phyloP scores from a whole-genome alignment of 1,284 basidiomycete species.

The Coriolopsis trogii region DNA sequence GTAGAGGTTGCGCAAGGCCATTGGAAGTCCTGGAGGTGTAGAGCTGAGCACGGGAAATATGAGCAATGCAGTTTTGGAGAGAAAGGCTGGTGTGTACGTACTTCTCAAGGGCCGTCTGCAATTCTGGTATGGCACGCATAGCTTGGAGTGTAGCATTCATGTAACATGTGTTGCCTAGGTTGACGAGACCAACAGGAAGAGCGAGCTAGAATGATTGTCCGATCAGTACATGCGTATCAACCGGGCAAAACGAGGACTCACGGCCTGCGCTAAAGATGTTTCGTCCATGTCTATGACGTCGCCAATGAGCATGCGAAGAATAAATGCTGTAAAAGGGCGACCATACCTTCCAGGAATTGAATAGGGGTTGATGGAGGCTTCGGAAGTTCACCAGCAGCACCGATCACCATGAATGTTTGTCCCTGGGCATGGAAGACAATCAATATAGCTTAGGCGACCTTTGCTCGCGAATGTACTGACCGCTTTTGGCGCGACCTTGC shows the following conservation, averaged over 20 bases:
- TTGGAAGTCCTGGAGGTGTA: conserved; percentile 42
- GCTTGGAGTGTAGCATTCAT: conserved; percentile 96
- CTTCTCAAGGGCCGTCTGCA: conserved; percentile 70
- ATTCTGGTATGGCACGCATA: conserved; percentile 87
- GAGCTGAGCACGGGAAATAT: conserved; percentile 17
- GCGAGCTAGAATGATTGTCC: conserved; percentile 51
- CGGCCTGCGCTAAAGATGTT: conserved; percentile 76
- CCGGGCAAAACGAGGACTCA: conserved; percentile 38
- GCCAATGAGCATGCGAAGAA: conserved; percentile 13
- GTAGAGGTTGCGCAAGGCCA: conserved; percentile 77
- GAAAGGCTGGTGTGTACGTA: conserved; percentile 36
- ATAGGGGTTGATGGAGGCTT: conserved; percentile 80
- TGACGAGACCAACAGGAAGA: conserved; percentile 71
- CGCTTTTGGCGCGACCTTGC: conserved; percentile 80
- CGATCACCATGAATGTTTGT: conserved; percentile 87
- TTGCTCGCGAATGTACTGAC: conserved; percentile 43
- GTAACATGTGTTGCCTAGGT: conserved; percentile 92
- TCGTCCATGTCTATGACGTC: conserved; percentile 78
- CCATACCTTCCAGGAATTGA: conserved; percentile 81
- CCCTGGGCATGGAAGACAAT: conserved; percentile 45
- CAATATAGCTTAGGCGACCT: background rate
- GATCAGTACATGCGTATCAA: background rate
- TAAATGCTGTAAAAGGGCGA: no score
- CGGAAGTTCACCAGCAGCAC: conserved; percentile 90
- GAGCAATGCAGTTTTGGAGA: background rate